Evolutionary conservation across 805 yeast species (phyloP).

Genomic region (Pichia manshurica): DNA sequence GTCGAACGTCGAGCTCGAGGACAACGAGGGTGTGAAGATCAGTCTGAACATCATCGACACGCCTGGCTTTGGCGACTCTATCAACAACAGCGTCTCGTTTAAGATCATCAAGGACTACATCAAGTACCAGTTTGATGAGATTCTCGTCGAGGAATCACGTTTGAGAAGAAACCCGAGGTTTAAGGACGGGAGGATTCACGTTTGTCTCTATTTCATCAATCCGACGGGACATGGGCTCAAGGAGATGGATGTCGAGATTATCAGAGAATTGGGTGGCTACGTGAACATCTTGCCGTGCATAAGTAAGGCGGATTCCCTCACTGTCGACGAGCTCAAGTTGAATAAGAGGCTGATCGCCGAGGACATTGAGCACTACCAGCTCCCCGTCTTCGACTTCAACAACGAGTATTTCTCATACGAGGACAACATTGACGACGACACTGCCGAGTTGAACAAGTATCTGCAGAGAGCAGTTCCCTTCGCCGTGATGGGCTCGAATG

Average conservation of each 20-base stretch:
- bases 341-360: slow-evolving; percentile 72
- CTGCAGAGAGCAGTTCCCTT: slow-evolving; percentile 53
- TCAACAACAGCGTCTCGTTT: slow-evolving; percentile 64
- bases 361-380: slow-evolving; percentile 63
- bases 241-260: slow-evolving; percentile 67
- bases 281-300: slow-evolving; percentile 84
- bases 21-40: slow-evolving; percentile 79
- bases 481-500: slow-evolving; percentile 58
- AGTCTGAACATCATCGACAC: slow-evolving; percentile 73
- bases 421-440: slow-evolving; percentile 28
- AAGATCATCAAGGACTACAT: slow-evolving; percentile 69
- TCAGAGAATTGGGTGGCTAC: slow-evolving; percentile 60
- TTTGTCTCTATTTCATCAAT: slow-evolving; percentile 69
- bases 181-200: slow-evolving; percentile 79
- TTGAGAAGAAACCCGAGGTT: slow-evolving; percentile 82
- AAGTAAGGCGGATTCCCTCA: slow-evolving; percentile 73
- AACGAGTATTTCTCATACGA: slow-evolving; percentile 41
- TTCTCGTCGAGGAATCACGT: slow-evolving; percentile 70
- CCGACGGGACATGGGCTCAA: slow-evolving; percentile 61
- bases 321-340: slow-evolving; percentile 58
- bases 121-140: slow-evolving; percentile 79
- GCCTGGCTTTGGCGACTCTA: slow-evolving; percentile 74
- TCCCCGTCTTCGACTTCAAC: slow-evolving; percentile 77
- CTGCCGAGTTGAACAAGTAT: slow-evolving; percentile 27
- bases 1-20: slow-evolving; percentile 79